Evolutionary conservation across 371 early-diverging fungal species (phyloP), one percentile per base, ranked within the genome.

Genomic region (Zopfochytrium polystomum): DNA sequence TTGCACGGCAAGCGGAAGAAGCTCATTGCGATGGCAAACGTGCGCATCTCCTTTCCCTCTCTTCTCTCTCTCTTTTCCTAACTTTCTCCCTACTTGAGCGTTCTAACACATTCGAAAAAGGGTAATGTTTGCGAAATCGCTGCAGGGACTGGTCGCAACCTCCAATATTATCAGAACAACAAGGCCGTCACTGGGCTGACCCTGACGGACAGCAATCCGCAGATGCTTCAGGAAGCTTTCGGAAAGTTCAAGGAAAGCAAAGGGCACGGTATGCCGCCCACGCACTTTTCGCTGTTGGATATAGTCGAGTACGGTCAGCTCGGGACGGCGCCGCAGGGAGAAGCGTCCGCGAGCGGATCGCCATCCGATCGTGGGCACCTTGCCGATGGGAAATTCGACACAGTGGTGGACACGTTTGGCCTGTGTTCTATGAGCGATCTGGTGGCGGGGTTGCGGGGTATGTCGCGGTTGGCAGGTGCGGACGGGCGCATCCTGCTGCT

Each of bases 371-470:
- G 59, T 29, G 31, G 60, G 29, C 72, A 73, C 52, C 61, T 70
- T 78, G 27, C 63, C 70, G 72, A 68, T n/a, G 54, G 62, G 15
- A 60, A 66, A 20, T 86, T 74, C 60, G 91, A 92, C 65, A 89
- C 90, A 0, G 86, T 92, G 15, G 76, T 92, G 0, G 85, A 87
- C 58, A 90, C 91, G 1, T 90, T 92, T 77, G 89, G 90, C 0
- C 63, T 92, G 7, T 92, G 93, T 65, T 86, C 86, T 22, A 82
- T 83, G 59, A 53, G 67, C 3, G 86, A 89, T 65, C 91, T 90
- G 0, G 85, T 85, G 0, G 68, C 74, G 32, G 84, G 85, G 0
- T 63, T 92, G 48, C 63, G 73, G 34, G 86, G 88, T 45, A 71
- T 91, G 75, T 76, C 80, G 43, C 81, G 81, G 54, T 66, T 71